Evolutionary conservation across 768 basidiomycete genomes (phyloP), one percentile per base, ranked within the genome.

Genomic region (Termitomyces eurrhizus): DNA sequence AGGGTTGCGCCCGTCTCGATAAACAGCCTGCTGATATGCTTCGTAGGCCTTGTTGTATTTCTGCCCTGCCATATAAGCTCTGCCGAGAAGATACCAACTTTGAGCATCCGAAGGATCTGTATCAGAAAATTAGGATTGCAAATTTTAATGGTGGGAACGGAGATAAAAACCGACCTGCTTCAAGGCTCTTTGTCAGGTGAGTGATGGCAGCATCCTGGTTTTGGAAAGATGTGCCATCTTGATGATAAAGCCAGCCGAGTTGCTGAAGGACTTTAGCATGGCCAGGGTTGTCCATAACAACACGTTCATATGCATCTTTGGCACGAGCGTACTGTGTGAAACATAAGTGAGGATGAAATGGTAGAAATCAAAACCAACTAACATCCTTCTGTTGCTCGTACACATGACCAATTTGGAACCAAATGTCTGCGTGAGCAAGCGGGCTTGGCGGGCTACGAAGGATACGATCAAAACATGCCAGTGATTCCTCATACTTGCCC

Each of bases 21-120:
- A 98, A 18, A 99, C 95, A 21, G 97, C 96, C 74, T 99, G 97
- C 68, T 99, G 97, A 72, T 98, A 98, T 0, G 95, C 95, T 73
- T 99, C 96, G 76, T 99, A 98, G 18, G 97, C 97, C 72, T 98
- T 98, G 82, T 97, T 98, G 78, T 98, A 98, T 72, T 98, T 96
- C 74, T 93, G 93, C 18, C 93, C 94, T 16, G 95, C 93, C 95
- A 98, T 98, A 75, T 95, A 98, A 1, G 96, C 96, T 64, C 97
- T 92, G 57, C 96, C 96, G 63, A 98, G 88, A 46, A 98, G 85
- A 75, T 98, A 99, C 96, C 97, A 99, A 68, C 92, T 95, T 75
- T 98, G 97, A 18, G 97, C 93, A 71, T 99, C 97, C 32, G 89
- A 83, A 18, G 93, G 87, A 75, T 98, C 97, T 95, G 68, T 37